Evolutionary conservation across 75 land plant genomes (phyloP).

Genomic region (Pseudotsuga menziesii): DNA sequence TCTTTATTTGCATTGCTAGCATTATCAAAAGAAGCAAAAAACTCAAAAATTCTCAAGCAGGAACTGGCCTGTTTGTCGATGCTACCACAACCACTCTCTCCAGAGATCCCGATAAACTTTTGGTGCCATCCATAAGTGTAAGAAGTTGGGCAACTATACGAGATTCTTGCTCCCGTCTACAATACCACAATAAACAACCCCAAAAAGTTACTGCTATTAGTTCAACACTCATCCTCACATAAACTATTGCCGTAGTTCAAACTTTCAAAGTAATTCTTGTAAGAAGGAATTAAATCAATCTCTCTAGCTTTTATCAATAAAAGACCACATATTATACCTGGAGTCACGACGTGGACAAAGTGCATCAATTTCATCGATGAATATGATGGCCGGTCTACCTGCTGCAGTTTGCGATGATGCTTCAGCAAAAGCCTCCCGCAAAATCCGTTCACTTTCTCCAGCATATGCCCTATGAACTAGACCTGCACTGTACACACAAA

Average conservation of each 20-base stretch:
- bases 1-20: not conserved
- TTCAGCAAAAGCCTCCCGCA: conserved; percentile 77
- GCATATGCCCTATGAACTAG: conserved; percentile 75
- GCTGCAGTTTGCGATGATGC: conserved; percentile 63
- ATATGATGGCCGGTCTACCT: conserved; percentile 78
- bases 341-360: conserved; percentile 74
- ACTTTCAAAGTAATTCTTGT: not conserved
- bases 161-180: conserved; percentile 77
- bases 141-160: conserved; percentile 74
- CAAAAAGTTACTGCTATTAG: not conserved
- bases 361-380: conserved; percentile 91
- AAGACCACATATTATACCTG: conserved; percentile 32
- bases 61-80: conserved; percentile 72
- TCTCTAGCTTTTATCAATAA: not conserved
- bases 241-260: not conserved
- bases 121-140: conserved; percentile 77
- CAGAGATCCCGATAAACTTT: conserved; percentile 21
- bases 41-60: not conserved
- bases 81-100: conserved; percentile 77
- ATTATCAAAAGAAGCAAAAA: not conserved
- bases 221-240: too few species aligned
- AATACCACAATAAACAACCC: conserved; percentile 7
- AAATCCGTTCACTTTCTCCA: conserved; percentile 83
- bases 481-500: conserved; percentile 49
- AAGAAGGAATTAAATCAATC: not conserved